Conservation (phyloP, 306 rosid species). For the Cicer chorassanicum region DNA sequence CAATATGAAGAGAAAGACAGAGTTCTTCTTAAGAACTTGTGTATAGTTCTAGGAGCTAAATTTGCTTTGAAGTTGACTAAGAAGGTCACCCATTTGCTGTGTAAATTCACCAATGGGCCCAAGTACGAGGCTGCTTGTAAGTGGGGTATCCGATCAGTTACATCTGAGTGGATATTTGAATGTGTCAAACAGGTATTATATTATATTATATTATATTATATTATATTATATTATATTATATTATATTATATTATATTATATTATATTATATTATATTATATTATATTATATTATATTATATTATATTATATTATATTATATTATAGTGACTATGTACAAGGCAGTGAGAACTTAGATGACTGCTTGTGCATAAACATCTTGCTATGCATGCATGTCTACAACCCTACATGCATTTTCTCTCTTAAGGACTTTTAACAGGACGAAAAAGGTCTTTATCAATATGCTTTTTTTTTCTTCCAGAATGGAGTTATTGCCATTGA, state of each 20-base stretch:
- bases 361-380: slow-evolving; percentile 30
- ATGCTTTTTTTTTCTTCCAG: slow-evolving; percentile 54
- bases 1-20: slow-evolving; percentile 90
- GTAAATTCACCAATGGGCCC: slow-evolving; percentile 82
- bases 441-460: slow-evolving; percentile 7
- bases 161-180: slow-evolving; percentile 86
- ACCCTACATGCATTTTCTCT: slow-evolving; percentile 25
- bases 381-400: slow-evolving; percentile 33
- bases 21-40: slow-evolving; percentile 75
- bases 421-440: slow-evolving; percentile 21
- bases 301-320: slow-evolving; percentile 50
- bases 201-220: background rate
- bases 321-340: slow-evolving; percentile 11
- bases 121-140: slow-evolving; percentile 87
- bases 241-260: no score
- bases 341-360: slow-evolving; percentile 23
- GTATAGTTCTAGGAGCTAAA: slow-evolving; percentile 90
- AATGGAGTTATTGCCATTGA: slow-evolving; percentile 68
- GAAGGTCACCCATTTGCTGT: slow-evolving; percentile 91
- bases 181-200: slow-evolving; percentile 91
- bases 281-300: no score
- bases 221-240: no score
- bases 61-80: slow-evolving; percentile 66
- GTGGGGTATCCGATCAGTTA: slow-evolving; percentile 73
- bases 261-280: no score